Conservation (phyloP, 148 eudicot species). For the Fagopyrum homotropicum region DNA sequence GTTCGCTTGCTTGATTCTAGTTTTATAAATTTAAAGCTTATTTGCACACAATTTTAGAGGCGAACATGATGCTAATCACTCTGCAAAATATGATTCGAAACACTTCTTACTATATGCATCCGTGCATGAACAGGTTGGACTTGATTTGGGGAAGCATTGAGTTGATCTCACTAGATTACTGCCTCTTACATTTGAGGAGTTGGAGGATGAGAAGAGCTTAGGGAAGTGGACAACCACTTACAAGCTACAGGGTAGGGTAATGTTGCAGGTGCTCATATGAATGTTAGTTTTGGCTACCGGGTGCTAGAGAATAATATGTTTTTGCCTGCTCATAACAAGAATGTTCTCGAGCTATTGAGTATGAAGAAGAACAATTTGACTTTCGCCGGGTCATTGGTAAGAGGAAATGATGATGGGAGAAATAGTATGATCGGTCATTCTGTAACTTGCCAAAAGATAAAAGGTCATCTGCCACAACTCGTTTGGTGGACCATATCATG, state of each 20-base stretch:
- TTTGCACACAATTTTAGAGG: too few relatives aligned
- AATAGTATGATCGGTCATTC: conserved; percentile 29
- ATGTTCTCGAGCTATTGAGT: conserved; percentile 27
- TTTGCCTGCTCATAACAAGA: conserved; percentile 29
- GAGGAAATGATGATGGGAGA: conserved; percentile 26
- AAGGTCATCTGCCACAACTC: conserved; percentile 19
- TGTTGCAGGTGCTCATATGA: conserved; percentile 71
- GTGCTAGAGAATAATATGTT: conserved; percentile 33
- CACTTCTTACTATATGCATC: conserved; percentile 61
- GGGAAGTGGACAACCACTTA: conserved; percentile 84
- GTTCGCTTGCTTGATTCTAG: too few relatives aligned
- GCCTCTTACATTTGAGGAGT: conserved; percentile 67
- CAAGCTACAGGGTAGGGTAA: conserved; percentile 50
- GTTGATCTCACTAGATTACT: conserved; percentile 37
- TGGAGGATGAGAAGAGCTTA: conserved; percentile 76
- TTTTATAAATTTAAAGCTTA: too few relatives aligned
- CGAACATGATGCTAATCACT: conserved; percentile 52
- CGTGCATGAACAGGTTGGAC: conserved; percentile 31
- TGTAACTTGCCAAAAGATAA: conserved; percentile 42
- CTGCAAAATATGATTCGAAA: conserved; percentile 68
- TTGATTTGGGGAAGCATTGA: conserved; percentile 72
- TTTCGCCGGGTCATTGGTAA: conserved; percentile 13
- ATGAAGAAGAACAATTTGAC: conserved; percentile 25
- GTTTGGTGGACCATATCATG: too few relatives aligned
- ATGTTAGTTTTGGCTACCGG: conserved; percentile 72